Base-by-base conservation (phyloP, 108 stramenopile species). In the Nitzschia sp. region DNA sequence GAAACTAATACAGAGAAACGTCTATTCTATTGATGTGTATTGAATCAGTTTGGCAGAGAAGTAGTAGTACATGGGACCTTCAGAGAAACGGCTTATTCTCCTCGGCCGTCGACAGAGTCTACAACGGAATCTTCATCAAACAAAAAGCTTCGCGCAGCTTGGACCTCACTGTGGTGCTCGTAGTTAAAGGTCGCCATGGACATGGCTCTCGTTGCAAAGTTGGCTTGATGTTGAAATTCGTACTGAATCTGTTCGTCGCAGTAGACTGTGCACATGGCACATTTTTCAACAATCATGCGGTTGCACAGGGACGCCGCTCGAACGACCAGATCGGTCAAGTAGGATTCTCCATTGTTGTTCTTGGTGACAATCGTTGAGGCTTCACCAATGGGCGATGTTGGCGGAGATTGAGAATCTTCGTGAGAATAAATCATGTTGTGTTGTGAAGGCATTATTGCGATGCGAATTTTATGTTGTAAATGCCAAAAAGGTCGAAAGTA, bases 71-170 rank as follows among this genome's bases (percentile, higher is more conserved):
- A n/a, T n/a, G n/a, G n/a, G n/a, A n/a, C n/a, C n/a, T n/a, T n/a
- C n/a, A n/a, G n/a, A n/a, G n/a, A n/a, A n/a, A n/a, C n/a, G n/a
- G n/a, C n/a, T n/a, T n/a, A n/a, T 51, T 23, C 11, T 21, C 11
- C 49, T 24, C 74, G 74, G 24, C 38, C 47, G 28, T 28, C 35
- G 3, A 74, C 59, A n/a, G 38, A 59, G 1, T 59, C 46, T 8
- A 74, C 66, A 3, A 74, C 74, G 1, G 65, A 67, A 21, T 74
- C 74, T 66, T 74, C 74, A 57, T 74, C 74, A 61, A 74, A 74
- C 35, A 74, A 54, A 38, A 59, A 32, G n/a, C 26, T 23, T 17
- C 21, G 36, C 13, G 30, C 38, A 1, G 18, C 42, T 62, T 62
- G 38, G 24, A 62, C 38, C 26, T 25, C 24, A 25, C 30, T 59